Conservation (phyloP, 2,329 filamentous ascomycete species). For the Fusarium sublunatum region DNA sequence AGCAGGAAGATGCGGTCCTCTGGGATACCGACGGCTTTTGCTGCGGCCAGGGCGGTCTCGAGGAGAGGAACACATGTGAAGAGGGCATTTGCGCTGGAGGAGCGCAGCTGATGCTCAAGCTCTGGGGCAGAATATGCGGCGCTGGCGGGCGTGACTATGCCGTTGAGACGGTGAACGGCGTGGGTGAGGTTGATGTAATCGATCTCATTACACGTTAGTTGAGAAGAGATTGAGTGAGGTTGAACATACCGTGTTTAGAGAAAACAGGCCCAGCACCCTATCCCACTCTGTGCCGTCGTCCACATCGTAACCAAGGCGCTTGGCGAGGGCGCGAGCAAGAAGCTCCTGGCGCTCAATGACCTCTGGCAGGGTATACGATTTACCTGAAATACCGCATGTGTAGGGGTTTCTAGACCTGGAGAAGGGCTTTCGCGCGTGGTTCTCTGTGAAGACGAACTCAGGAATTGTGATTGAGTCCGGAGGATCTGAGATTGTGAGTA, state of each 20-base stretch:
- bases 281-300: conserved; percentile 82
- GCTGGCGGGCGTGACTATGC: conserved; percentile 79
- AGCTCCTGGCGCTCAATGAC: conserved; percentile 73
- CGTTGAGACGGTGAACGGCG: conserved; percentile 79
- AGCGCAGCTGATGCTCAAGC: conserved; percentile 76
- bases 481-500: conserved; percentile 56
- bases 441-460: conserved; percentile 81
- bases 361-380: conserved; percentile 71
- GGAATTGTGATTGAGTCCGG: conserved; percentile 80
- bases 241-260: conserved; percentile 77
- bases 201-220: conserved; percentile 61
- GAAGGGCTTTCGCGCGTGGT: conserved; percentile 73
- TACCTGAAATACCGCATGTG: conserved; percentile 79
- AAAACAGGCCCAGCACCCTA: conserved; percentile 80
- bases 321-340: conserved; percentile 74
- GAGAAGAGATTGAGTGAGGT: background rate
- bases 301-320: conserved; percentile 77
- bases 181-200: conserved; percentile 79
- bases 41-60: conserved; percentile 71
- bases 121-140: conserved; percentile 78
- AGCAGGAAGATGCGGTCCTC: conserved; percentile 75
- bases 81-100: conserved; percentile 74
- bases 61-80: conserved; percentile 79
- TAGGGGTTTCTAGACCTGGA: conserved; percentile 75
- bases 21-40: conserved; percentile 71